These are phyloP conservation scores for Sphaceloma murrayae DNA, from an alignment of 2,329 filamentous ascomycete genomes.

Conservation along the genomic window DNA sequence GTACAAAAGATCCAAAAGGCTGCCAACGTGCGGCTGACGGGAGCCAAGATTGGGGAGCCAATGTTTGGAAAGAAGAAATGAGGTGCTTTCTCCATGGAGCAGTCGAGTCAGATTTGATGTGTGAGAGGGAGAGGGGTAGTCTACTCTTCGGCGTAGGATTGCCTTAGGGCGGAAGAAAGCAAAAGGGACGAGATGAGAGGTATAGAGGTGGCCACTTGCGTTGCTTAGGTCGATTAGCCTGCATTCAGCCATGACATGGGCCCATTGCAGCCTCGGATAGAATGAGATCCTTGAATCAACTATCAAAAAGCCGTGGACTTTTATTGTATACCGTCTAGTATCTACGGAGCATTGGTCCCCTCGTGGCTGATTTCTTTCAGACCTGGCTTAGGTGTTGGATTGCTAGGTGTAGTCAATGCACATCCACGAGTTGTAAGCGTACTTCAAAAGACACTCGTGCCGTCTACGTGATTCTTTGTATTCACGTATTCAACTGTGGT, in stretches of 20 bases:
- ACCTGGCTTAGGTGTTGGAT: too few relatives aligned
- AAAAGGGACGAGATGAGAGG: too few relatives aligned
- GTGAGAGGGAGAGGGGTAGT: too few relatives aligned
- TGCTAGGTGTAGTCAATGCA: too few relatives aligned
- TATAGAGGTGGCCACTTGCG: conserved; percentile 2
- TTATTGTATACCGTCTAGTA: too few relatives aligned
- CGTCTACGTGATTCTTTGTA: too few relatives aligned
- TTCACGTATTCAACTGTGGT: too few relatives aligned
- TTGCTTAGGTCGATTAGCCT: conserved; percentile 11
- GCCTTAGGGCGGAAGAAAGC: too few relatives aligned
- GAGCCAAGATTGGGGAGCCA: conserved; percentile 59
- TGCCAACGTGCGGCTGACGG: conserved; percentile 31
- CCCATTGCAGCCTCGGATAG: too few relatives aligned
- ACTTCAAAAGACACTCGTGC: neutral
- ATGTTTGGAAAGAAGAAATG: conserved; percentile 64
- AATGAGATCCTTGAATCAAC: neutral
- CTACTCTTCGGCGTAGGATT: too few relatives aligned
- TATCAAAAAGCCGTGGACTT: neutral
- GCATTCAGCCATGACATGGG: conserved; percentile 12
- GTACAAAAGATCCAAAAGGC: conserved; percentile 71
- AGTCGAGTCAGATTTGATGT: neutral
- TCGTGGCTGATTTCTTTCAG: too few relatives aligned
- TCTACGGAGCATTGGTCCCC: too few relatives aligned
- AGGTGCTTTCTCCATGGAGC: neutral
- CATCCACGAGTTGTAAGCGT: neutral